phyloP scores from a whole-genome alignment of 371 early-diverging fungal species.

The Lichtheimia hyalospora region DNA sequence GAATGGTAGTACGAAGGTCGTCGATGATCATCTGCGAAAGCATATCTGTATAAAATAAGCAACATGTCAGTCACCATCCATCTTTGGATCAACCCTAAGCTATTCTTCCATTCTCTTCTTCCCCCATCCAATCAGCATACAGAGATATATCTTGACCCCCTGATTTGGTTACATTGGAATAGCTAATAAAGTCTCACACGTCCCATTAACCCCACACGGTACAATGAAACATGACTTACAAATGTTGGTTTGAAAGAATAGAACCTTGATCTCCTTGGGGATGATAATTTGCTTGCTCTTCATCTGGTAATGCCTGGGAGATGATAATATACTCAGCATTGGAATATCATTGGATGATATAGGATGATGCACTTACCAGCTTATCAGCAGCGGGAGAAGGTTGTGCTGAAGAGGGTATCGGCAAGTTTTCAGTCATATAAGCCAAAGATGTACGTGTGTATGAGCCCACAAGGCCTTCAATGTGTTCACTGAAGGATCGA shows the following conservation, averaged over 20 bases:
- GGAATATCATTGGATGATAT: neutral
- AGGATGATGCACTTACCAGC: constrained; percentile 2
- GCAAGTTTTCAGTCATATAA: constrained; percentile 35
- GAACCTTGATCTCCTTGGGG: constrained; percentile 3
- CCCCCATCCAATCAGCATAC: neutral
- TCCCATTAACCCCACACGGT: too few species aligned
- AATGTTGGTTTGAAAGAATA: neutral
- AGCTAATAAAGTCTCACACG: too few species aligned
- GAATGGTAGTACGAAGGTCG: neutral
- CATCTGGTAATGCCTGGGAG: constrained; percentile 3
- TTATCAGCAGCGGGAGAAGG: constrained; percentile 5
- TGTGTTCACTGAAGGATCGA: constrained; percentile 22
- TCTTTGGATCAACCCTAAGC: too few species aligned
- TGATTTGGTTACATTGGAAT: constrained; percentile 5
- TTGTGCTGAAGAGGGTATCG: constrained; percentile 12
- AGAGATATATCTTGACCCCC: neutral
- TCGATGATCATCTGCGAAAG: neutral
- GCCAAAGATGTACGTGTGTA: constrained; percentile 40
- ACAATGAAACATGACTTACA: neutral
- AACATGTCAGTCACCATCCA: neutral
- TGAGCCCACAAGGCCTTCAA: constrained; percentile 40
- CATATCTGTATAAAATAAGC: neutral
- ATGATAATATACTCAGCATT: neutral
- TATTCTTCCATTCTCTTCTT: neutral
- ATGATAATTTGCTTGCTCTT: constrained; percentile 1